phyloP scores from a whole-genome alignment of 2,329 filamentous ascomycete species.

The Nemania bipapillata region DNA sequence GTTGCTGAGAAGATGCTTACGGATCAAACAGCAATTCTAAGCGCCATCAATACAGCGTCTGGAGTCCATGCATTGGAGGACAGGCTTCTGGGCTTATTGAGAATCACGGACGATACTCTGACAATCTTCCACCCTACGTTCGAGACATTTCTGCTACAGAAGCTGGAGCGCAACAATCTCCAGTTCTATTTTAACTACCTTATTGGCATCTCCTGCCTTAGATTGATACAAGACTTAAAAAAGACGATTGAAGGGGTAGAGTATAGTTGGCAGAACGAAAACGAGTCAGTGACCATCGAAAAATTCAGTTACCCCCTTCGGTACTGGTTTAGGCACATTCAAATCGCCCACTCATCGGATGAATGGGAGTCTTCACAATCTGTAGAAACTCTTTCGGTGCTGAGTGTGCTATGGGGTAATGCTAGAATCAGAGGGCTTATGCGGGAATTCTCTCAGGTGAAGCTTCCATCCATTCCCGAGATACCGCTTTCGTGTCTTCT shows the following conservation, averaged over 20 bases:
- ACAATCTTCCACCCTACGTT: background rate
- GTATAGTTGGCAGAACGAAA: background rate
- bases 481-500: background rate
- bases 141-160: background rate
- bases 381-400: background rate
- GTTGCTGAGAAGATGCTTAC: no score
- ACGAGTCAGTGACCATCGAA: background rate
- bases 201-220: background rate
- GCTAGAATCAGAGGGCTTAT: background rate
- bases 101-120: background rate
- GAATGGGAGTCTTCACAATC: background rate
- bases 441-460: background rate
- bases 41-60: background rate
- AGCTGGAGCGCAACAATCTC: background rate
- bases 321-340: background rate
- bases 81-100: background rate
- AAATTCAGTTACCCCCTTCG: background rate
- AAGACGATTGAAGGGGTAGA: background rate
- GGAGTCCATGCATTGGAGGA: background rate
- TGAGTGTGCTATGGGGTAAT: background rate
- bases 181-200: background rate
- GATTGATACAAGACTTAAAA: background rate
- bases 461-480: background rate
- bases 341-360: background rate
- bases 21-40: background rate